Evolutionary conservation across 768 basidiomycete species (phyloP).

Genomic region (Pleurotus cornucopiae): DNA sequence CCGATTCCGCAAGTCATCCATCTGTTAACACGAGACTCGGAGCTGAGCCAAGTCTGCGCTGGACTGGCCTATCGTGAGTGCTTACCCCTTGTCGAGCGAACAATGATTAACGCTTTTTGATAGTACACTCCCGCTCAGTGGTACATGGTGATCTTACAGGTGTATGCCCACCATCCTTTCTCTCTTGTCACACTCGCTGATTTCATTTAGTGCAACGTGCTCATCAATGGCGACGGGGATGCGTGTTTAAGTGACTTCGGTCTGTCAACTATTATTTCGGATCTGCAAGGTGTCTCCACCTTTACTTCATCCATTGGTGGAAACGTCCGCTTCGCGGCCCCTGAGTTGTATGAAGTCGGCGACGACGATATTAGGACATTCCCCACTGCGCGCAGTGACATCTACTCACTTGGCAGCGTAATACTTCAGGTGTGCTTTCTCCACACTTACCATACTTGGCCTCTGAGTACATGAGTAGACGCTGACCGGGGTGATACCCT

Average conservation of each 20-base stretch:
- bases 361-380: background rate
- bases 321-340: constrained; percentile 3
- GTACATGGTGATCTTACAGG: constrained; percentile 5
- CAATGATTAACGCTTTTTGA: background rate
- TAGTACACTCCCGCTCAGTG: background rate
- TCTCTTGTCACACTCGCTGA: background rate
- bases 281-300: background rate
- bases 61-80: background rate
- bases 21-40: background rate
- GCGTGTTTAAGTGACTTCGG: constrained; percentile 8
- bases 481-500: background rate
- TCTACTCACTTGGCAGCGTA: constrained; percentile 6
- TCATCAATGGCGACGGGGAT: background rate
- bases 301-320: background rate
- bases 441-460: background rate
- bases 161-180: background rate
- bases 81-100: background rate
- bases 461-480: background rate
- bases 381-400: background rate
- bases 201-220: background rate
- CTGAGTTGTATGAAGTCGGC: constrained; percentile 1
- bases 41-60: background rate
- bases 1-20: background rate
- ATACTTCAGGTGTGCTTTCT: background rate
- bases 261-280: constrained; percentile 1